Conservation (phyloP, 1,139 yeast genomes). For the Diutina neorugosa region DNA sequence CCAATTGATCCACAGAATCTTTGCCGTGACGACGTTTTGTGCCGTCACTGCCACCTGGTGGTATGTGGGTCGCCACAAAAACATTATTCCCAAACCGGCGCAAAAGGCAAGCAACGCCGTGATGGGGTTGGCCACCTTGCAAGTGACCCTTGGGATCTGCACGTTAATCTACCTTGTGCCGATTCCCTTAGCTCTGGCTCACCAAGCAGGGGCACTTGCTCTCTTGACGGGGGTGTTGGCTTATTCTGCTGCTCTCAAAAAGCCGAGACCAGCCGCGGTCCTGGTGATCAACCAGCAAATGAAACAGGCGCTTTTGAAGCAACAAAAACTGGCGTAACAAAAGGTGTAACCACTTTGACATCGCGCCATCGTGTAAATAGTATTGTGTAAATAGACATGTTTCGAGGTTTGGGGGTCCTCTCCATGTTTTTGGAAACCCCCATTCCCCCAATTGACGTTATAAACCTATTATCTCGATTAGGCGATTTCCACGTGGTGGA, state of each 20-base stretch:
- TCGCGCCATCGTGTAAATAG: background rate
- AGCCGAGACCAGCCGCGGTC: slow-evolving; percentile 45
- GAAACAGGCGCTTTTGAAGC: background rate
- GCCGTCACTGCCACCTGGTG: slow-evolving; percentile 57
- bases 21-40: slow-evolving; percentile 75
- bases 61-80: slow-evolving; percentile 43
- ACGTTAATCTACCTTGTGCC: slow-evolving; percentile 88
- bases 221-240: slow-evolving; percentile 69
- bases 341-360: background rate
- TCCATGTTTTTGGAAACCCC: background rate
- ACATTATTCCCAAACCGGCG: slow-evolving; percentile 45
- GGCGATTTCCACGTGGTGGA: background rate
- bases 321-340: too few species aligned
- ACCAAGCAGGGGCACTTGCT: slow-evolving; percentile 95
- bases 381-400: background rate
- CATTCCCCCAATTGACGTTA: background rate
- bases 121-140: slow-evolving; percentile 74
- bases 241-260: slow-evolving; percentile 55
- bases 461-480: background rate
- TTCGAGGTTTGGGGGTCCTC: background rate
- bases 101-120: slow-evolving; percentile 47
- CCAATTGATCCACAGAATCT: slow-evolving; percentile 77
- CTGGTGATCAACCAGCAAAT: background rate
- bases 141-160: slow-evolving; percentile 74
- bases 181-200: slow-evolving; percentile 83